These are phyloP conservation scores for Diutina sp. DNA, from an alignment of 1,139 yeast genomes.

Conservation along the genomic window DNA sequence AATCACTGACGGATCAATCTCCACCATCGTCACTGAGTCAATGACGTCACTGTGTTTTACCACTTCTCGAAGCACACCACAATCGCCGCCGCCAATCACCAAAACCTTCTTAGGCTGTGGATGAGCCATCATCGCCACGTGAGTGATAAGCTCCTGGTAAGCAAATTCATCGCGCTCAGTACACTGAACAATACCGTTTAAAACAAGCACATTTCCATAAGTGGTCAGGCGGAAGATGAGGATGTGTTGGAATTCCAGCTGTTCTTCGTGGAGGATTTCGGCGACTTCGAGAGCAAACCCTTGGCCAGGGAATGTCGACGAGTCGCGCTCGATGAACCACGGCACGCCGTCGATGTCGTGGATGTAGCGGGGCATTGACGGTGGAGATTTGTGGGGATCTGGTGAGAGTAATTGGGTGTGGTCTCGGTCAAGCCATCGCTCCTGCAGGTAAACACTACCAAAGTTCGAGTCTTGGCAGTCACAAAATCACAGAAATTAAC, in stretches of 20 bases:
- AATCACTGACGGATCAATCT: slow-evolving; percentile 83
- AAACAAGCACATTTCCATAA: slow-evolving; percentile 75
- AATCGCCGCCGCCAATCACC: slow-evolving; percentile 92
- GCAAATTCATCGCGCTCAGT: slow-evolving; percentile 87
- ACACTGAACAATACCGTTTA: slow-evolving; percentile 80
- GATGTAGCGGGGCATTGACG: slow-evolving; percentile 1
- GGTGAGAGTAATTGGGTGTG: too few relatives aligned
- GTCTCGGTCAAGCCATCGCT: not conserved
- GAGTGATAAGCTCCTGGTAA: slow-evolving; percentile 82
- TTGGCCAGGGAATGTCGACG: slow-evolving; percentile 31
- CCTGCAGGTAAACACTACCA: too few relatives aligned
- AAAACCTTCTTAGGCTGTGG: slow-evolving; percentile 60
- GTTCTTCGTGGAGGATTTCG: slow-evolving; percentile 21
- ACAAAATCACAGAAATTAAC: not conserved
- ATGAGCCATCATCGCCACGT: slow-evolving; percentile 67
- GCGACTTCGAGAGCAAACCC: slow-evolving; percentile 26
- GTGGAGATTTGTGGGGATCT: too few relatives aligned
- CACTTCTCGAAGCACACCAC: slow-evolving; percentile 81
- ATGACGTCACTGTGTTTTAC: slow-evolving; percentile 58
- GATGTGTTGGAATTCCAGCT: slow-evolving; percentile 13
- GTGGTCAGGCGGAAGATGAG: slow-evolving; percentile 61
- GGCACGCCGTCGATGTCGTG: slow-evolving; percentile 13
- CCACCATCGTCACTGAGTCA: slow-evolving; percentile 68
- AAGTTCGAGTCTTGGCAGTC: not conserved
- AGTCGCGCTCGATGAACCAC: slow-evolving; percentile 30